These are phyloP conservation scores for Mucor lusitanicus DNA, from an alignment of 371 early-diverging fungal genomes.

Conservation along the genomic window DNA sequence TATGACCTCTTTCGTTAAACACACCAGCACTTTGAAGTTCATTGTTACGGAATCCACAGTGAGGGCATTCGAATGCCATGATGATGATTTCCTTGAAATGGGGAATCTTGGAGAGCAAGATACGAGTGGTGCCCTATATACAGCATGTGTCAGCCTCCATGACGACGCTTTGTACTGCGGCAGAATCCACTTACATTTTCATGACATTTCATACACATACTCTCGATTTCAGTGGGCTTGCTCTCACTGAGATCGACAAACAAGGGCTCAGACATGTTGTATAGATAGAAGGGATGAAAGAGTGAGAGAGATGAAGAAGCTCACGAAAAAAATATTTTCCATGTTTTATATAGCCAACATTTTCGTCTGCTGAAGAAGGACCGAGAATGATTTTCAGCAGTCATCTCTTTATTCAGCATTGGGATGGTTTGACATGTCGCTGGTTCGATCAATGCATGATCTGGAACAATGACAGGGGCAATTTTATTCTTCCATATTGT, in stretches of 20 bases:
- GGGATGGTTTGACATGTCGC: not conserved
- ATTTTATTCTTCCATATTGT: constrained; percentile 12
- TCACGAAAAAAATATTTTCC: not conserved
- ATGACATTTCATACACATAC: constrained; percentile 89
- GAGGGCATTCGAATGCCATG: constrained; percentile 94
- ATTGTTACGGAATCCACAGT: constrained; percentile 89
- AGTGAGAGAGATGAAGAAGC: constrained; percentile 1
- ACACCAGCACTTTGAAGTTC: constrained; percentile 89
- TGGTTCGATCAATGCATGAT: not conserved
- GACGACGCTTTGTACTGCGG: not conserved
- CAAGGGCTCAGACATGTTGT: constrained; percentile 51
- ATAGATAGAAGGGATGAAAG: not conserved
- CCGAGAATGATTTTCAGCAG: constrained; percentile 12
- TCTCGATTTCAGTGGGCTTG: constrained; percentile 83
- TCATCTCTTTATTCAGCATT: not conserved
- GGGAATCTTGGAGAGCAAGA: constrained; percentile 90
- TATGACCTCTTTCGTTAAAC: constrained; percentile 80
- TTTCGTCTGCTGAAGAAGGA: constrained; percentile 8
- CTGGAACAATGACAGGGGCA: not conserved
- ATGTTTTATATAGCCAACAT: not conserved
- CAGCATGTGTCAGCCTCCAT: not conserved
- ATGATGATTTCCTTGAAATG: constrained; percentile 92
- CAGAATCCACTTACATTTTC: constrained; percentile 63
- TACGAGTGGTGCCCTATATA: constrained; percentile 76
- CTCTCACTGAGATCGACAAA: constrained; percentile 72